Evolutionary conservation across 73 alveolate species (phyloP), one percentile per base, ranked within the genome.

Genomic region (Paramecium octaurelia): DNA sequence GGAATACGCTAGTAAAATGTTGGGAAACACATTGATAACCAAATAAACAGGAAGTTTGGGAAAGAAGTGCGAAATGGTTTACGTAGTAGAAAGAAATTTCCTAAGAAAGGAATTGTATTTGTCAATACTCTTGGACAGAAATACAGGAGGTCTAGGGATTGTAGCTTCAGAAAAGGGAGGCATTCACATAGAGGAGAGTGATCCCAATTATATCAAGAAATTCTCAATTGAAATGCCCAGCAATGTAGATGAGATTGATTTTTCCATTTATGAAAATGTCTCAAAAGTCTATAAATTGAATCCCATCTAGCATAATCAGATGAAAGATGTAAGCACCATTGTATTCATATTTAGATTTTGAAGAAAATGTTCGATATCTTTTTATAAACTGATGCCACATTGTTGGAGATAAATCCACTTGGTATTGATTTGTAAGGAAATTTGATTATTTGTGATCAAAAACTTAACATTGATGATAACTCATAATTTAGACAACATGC

Each of bases 31-130:
- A 40, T 86, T 97, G 18, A 93, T 97, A 46, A 95, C 98, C 75
- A 95, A 96, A 92, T 93, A 96, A 92, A 95, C 99, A 8, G 99
- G 99, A 11, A 89, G 44, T 31, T 89, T 90, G 76, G 99, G 99
- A 46, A 94, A 93, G 94, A 95, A 93, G 48, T 88, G 95, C 91
- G 94, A 94, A 80, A 80, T 92, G 75, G 96, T 95, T 54, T 92
- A 92, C 23, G 92, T 95, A 12, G 93, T 92, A 16, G 96, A 92
- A 83, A 92, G 93, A 92, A 76, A 86, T 50, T 60, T 59, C 85
- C 64, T 93, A 48, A 86, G 77, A 91, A 92, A 91, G 42, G 96
- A 93, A 76, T 27, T 92, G 38, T 93, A 93, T 38, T 92, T 93
- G 57, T 91, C 96, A 16, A 50, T 93, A 2, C 23, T 86, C 6